A percentile compares a stretch with the other conserved stretches of the same genome.
Evolutionary conservation across 208 protist genomes (phyloP).

Genomic region (Wallacemonas rigidus): DNA sequence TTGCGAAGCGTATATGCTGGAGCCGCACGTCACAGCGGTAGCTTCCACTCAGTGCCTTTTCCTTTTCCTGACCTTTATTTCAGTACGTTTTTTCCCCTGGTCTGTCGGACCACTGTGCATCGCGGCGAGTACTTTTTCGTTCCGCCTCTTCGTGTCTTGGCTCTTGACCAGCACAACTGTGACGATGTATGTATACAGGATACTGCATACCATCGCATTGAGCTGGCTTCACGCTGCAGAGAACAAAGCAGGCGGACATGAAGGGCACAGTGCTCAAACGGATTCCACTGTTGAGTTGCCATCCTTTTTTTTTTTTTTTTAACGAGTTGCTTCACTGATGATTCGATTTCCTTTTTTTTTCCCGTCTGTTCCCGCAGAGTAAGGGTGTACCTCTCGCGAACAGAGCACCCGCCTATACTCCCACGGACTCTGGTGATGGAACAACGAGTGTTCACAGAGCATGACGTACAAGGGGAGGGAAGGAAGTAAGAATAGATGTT

Average conservation of each 20-base stretch:
- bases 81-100: background rate
- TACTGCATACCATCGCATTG: slow-evolving; percentile 9
- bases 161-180: background rate
- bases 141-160: background rate
- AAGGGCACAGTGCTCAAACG: background rate
- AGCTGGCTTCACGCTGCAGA: background rate
- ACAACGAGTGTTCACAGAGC: no score
- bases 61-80: background rate
- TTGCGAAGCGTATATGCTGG: background rate
- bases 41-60: background rate
- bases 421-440: no score
- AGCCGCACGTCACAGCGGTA: background rate
- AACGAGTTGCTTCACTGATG: no score
- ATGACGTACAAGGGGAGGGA: no score
- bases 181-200: slow-evolving; percentile 6
- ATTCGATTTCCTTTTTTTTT: background rate
- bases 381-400: background rate
- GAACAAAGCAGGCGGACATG: no score
- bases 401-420: background rate
- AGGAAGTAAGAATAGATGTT: no score
- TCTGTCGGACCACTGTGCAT: no score
- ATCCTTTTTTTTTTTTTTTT: background rate
- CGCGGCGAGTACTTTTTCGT: background rate
- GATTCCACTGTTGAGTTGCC: background rate
- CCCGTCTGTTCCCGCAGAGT: background rate